Evolutionary conservation across 805 yeast genomes (phyloP), one percentile per base, ranked within the genome.

Genomic region (Saturnispora diversa): DNA sequence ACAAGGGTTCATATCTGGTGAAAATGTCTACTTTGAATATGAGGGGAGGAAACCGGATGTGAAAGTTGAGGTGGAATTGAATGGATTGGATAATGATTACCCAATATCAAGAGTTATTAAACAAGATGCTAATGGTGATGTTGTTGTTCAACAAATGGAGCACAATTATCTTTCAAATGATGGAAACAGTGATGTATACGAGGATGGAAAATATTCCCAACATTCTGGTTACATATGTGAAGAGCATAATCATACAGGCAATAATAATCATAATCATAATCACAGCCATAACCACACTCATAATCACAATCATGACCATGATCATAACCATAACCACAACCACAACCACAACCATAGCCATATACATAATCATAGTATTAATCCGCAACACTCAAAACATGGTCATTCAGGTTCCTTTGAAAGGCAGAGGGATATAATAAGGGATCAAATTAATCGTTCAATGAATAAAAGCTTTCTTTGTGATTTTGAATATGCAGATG

Each of bases 21-120:
- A 46, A 28, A 52, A 54, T 31, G 49, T 54, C 2, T 44, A 52
- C 20, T 53, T 53, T 44, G 58, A 53, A 33, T 52, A 47, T 32
- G 31, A 37, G 34, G 29, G 33, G n/a, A 28, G 23, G 8, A 21
- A 24, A n/a, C 13, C 30, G n/a, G 40, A 44, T 16, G 37, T 39
- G 35, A 49, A 50, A 34, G 44, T 42, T 50, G 62, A 70, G 32
- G 76, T 74, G 2, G 68, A 75, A 35, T 50, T 77, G 20, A 70
- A 69, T 51, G 66, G 77, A 50, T 75, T 79, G 11, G 66, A 69
- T 29, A 69, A 72, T 26, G 85, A 79, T 12, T 82, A 82, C 52
- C 92, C 92, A 2, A 69, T 73, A 11, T 79, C 87, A 7, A 59
- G 92, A 42, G 77, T 82, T 4, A 76, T 82, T 34, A 80, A 75